phyloP scores from a whole-genome alignment of 2,329 filamentous ascomycete species.

The Lasiodiplodia citricola region DNA sequence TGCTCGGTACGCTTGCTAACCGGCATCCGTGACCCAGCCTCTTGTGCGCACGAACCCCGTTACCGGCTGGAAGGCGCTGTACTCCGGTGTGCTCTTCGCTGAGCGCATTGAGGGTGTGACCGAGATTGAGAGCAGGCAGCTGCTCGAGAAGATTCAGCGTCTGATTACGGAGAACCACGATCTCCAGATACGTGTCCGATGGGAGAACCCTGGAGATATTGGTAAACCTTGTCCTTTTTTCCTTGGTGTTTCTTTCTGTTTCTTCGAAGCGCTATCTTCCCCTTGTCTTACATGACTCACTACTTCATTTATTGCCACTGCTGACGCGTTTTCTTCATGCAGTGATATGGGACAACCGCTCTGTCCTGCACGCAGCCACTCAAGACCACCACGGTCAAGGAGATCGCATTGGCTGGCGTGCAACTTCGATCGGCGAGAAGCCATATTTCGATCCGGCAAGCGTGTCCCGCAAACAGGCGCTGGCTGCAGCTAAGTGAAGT shows the following conservation, averaged over 20 bases:
- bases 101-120: slow-evolving; percentile 46
- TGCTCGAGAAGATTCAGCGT: slow-evolving; percentile 45
- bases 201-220: slow-evolving; percentile 48
- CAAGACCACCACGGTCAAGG: slow-evolving; percentile 37
- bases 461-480: slow-evolving; percentile 34
- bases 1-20: neutral
- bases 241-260: neutral
- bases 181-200: slow-evolving; percentile 47
- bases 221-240: slow-evolving; percentile 43
- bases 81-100: slow-evolving; percentile 39
- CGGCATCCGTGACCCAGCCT: slow-evolving; percentile 30
- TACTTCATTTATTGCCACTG: slow-evolving; percentile 37
- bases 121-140: slow-evolving; percentile 43
- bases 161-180: slow-evolving; percentile 50
- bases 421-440: slow-evolving; percentile 46
- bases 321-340: slow-evolving; percentile 3
- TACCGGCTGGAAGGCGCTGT: slow-evolving; percentile 44
- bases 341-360: neutral
- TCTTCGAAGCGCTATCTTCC: too few relatives aligned
- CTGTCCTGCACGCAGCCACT: slow-evolving; percentile 37
- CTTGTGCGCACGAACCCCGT: slow-evolving; percentile 41
- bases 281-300: slow-evolving; percentile 29
- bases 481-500: neutral
- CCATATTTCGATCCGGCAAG: slow-evolving; percentile 47
- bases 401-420: slow-evolving; percentile 42